Percentiles rank a stretch among this genome's conserved stretches.
phyloP scores from a whole-genome alignment of 192 early-diverging fungal genomes.

The Borealophlyctis nickersoniae region DNA sequence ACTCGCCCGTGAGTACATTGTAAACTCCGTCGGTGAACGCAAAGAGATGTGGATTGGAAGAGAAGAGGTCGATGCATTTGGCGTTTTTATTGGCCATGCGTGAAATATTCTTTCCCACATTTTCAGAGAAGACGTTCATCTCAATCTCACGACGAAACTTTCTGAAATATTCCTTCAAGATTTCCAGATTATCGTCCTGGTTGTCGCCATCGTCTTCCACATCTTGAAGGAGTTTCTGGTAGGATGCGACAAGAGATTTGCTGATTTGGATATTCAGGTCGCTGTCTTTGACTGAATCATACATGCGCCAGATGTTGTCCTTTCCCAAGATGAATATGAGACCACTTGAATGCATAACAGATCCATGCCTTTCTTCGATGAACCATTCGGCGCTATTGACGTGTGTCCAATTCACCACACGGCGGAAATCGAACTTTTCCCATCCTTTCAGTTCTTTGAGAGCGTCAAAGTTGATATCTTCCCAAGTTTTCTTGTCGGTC shows the following conservation, averaged over 20 bases:
- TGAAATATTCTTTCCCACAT: constrained; percentile 6
- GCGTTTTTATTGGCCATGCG: neutral
- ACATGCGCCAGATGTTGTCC: constrained; percentile 12
- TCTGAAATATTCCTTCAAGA: neutral
- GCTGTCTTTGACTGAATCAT: constrained; percentile 3
- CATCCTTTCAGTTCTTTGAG: neutral
- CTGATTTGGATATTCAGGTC: constrained; percentile 13
- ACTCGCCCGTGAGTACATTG: constrained; percentile 4
- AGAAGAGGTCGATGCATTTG: constrained; percentile 18
- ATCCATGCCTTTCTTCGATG: neutral
- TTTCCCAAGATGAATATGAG: constrained; percentile 6
- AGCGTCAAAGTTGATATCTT: constrained; percentile 2
- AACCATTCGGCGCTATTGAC: constrained; percentile 12
- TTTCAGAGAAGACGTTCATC: neutral
- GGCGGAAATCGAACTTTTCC: constrained; percentile 8
- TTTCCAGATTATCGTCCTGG: neutral
- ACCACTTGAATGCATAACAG: constrained; percentile 12
- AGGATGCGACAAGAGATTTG: neutral
- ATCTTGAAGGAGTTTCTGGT: neutral
- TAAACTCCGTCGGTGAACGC: constrained; percentile 20
- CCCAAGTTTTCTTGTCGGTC: too few species aligned
- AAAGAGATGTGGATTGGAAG: constrained; percentile 17
- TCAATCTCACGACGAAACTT: constrained; percentile 1
- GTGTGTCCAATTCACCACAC: constrained; percentile 2
- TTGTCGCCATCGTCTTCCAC: constrained; percentile 2